Percentiles rank a stretch among this genome's conserved stretches.
phyloP scores from a whole-genome alignment of 2,329 filamentous ascomycete genomes.

The Aspergillus fumigatus region DNA sequence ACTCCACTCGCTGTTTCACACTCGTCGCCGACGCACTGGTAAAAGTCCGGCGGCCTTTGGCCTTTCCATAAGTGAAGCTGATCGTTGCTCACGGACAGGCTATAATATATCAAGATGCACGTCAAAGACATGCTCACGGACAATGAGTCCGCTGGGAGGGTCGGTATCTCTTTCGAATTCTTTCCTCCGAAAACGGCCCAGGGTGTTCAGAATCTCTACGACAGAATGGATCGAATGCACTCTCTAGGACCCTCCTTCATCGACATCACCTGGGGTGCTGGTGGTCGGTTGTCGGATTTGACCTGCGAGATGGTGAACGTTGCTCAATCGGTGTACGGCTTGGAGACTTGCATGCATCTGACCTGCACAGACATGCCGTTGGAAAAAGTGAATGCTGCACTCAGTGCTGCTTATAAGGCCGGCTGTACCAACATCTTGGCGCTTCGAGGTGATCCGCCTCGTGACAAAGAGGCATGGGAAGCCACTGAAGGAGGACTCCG shows the following conservation, averaged over 20 bases:
- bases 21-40: neutral
- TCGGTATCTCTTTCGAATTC: conserved; percentile 98
- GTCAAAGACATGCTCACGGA: conserved; percentile 87
- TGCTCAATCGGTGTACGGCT: conserved; percentile 87
- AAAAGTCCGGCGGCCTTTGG: neutral
- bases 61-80: neutral
- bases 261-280: conserved; percentile 97
- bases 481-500: conserved; percentile 80
- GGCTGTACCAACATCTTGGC: conserved; percentile 98
- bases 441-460: conserved; percentile 84
- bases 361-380: conserved; percentile 98
- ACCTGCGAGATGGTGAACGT: conserved; percentile 98
- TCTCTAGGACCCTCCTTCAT: conserved; percentile 90
- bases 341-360: conserved; percentile 98
- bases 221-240: conserved; percentile 99
- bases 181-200: conserved; percentile 88
- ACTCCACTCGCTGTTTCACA: neutral
- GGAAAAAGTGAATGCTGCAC: conserved; percentile 83
- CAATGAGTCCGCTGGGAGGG: conserved; percentile 70
- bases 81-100: neutral
- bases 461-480: conserved; percentile 92
- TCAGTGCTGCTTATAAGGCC: conserved; percentile 83
- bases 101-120: conserved; percentile 65
- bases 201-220: conserved; percentile 98
- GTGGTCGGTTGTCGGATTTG: conserved; percentile 82